Evolutionary conservation across 257 asterid species (phyloP).

Genomic region (Solanum okadae): DNA sequence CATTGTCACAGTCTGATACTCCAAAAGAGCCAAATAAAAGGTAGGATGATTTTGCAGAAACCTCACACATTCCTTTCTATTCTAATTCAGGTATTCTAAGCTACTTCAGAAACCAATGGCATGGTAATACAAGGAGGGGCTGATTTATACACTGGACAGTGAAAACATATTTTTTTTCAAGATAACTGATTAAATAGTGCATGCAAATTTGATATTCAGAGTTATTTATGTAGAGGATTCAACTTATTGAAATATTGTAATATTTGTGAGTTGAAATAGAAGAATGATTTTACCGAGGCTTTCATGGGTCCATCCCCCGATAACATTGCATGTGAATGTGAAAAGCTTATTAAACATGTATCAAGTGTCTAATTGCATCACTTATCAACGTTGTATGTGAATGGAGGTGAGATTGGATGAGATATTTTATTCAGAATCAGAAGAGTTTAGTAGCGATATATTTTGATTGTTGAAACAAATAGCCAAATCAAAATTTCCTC

Average conservation of each 20-base stretch:
- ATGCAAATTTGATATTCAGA: not conserved
- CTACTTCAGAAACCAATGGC: too few relatives aligned
- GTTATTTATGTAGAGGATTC: not conserved
- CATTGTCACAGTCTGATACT: too few relatives aligned
- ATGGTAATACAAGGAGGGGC: slow-evolving; percentile 7
- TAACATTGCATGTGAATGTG: too few relatives aligned
- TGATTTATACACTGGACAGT: not conserved
- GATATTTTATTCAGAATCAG: too few relatives aligned
- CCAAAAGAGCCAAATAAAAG: too few relatives aligned
- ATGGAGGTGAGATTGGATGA: not conserved
- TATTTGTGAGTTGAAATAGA: not conserved
- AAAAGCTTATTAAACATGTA: not conserved
- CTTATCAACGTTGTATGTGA: not conserved
- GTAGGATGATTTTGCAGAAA: too few relatives aligned
- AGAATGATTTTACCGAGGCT: not conserved
- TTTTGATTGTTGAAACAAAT: too few relatives aligned
- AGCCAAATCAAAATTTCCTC: too few relatives aligned
- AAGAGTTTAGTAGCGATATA: too few relatives aligned
- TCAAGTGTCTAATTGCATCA: not conserved
- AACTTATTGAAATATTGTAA: not conserved
- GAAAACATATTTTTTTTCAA: not conserved
- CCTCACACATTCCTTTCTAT: too few relatives aligned
- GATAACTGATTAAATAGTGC: not conserved
- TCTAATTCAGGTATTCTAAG: too few relatives aligned
- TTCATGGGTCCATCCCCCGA: not conserved